Base-by-base conservation (phyloP, 2,329 filamentous ascomycete genomes). In the Calonectria pseudoreteaudii region DNA sequence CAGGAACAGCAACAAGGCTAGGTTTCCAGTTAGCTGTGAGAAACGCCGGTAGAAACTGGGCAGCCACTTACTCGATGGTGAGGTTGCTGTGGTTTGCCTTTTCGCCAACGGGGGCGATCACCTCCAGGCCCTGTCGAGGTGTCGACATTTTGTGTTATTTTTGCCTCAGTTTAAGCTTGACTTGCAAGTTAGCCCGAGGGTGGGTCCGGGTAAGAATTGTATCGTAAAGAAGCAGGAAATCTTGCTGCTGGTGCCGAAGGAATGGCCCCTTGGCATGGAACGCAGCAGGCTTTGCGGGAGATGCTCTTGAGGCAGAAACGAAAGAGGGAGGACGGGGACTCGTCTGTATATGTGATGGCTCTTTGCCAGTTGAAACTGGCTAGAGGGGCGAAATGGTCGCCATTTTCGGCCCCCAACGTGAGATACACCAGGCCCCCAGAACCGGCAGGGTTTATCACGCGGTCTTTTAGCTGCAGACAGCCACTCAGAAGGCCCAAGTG, bases 1-100 rank as follows among this genome's bases (percentile, higher is more conserved):
- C 69, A 20, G 69, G 69, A 10, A 71, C 64, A 9, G 69, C 69
- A 36, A 71, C 44, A 26, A 71, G 66, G 30, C 69, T 71, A 14
- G 6, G 28, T 9, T 3, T 16, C 28, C 13, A 11, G 26, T 41
- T 67, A 36, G 56, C 26, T 31, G 44, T 13, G 38, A 18, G 18
- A 64, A 34, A 20, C 23, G 2, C 20, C 7, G 13, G 13, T 1
- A 16, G 23, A 34, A 44, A 30, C 20, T 26, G 16, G 9, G 16
- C 34, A 26, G 9, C 30, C 1, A 31, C 69, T 31, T 60, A 71
- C 69, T 71, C 69, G 14, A 71, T 62, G 34, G 52, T 71, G 53
- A 71, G 47, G 58, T 70, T 70, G 34, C 47, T 36, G 11, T 49
- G 56, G 20, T 44, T 44, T 38, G 68, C 44, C 9, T 70, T 47